phyloP scores from a whole-genome alignment of 2,329 filamentous ascomycete genomes.

The Chalara sp. region DNA sequence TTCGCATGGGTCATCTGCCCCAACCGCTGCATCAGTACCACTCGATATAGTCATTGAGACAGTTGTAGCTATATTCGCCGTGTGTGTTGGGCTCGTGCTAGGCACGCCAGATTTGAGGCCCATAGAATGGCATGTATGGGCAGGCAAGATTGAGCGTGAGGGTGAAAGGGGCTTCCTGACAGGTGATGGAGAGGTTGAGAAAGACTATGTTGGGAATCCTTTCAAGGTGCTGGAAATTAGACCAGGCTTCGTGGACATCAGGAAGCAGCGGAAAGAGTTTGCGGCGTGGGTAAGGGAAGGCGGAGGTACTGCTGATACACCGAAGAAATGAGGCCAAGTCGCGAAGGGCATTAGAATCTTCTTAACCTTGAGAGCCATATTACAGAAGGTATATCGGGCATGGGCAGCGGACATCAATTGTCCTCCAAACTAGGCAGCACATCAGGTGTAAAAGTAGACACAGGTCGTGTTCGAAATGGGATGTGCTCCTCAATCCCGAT shows the following conservation, averaged over 20 bases:
- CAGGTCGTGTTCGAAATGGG: no score
- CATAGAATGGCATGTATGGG: slow-evolving; percentile 77
- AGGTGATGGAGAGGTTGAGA: slow-evolving; percentile 58
- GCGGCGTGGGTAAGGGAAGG: slow-evolving; percentile 58
- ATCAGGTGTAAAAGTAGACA: no score
- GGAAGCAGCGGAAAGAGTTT: slow-evolving; percentile 74
- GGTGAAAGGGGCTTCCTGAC: slow-evolving; percentile 52
- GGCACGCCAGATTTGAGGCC: slow-evolving; percentile 74
- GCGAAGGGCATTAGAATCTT: no score
- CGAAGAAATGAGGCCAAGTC: slow-evolving; percentile 10
- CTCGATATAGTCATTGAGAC: slow-evolving; percentile 86
- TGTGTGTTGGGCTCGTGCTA: slow-evolving; percentile 77
- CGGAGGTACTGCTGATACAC: slow-evolving; percentile 11
- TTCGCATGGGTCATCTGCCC: slow-evolving; percentile 33
- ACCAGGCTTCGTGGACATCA: slow-evolving; percentile 81
- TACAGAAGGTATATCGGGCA: no score
- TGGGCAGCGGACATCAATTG: no score
- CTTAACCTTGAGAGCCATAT: no score
- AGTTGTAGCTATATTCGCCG: slow-evolving; percentile 68
- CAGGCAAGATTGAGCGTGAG: slow-evolving; percentile 75
- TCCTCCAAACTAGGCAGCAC: no score
- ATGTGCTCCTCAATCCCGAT: no score
- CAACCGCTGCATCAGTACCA: slow-evolving; percentile 50
- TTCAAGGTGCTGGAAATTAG: slow-evolving; percentile 74
- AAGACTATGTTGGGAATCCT: slow-evolving; percentile 68